Percentiles rank a stretch among this genome's conserved stretches.
phyloP scores from a whole-genome alignment of 306 rosid genomes.

The Fagus sylvatica region DNA sequence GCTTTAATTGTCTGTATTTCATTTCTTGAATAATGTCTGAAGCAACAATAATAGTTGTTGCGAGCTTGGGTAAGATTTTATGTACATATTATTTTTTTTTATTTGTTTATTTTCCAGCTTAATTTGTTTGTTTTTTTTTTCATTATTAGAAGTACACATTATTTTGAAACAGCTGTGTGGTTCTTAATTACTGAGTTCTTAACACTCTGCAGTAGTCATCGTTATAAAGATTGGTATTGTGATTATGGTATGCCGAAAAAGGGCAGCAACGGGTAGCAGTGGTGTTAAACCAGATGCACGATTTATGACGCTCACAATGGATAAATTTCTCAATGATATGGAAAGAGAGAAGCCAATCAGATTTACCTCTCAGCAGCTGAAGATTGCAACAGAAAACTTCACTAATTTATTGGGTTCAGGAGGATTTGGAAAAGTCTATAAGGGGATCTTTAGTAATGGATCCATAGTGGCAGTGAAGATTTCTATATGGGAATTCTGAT shows the following conservation, averaged over 20 bases:
- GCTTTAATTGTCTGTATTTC: neutral
- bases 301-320: too few species aligned
- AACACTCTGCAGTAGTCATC: constrained; percentile 27
- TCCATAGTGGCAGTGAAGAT: constrained; percentile 48
- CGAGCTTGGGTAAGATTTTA: neutral
- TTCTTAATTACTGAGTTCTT: constrained; percentile 1
- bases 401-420: constrained; percentile 45
- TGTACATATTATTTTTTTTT: too few species aligned
- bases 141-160: neutral
- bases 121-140: neutral
- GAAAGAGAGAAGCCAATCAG: too few species aligned
- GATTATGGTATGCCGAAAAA: neutral
- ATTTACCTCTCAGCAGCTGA: constrained; percentile 24
- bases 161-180: neutral
- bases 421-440: constrained; percentile 48
- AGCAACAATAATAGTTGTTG: neutral
- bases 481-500: constrained; percentile 21
- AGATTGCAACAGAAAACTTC: constrained; percentile 40
- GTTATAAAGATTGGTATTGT: constrained; percentile 22
- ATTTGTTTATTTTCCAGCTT: neutral
- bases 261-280: neutral
- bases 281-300: neutral
- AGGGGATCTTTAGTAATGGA: constrained; percentile 39
- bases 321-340: too few species aligned
- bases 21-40: constrained; percentile 28